Evolutionary conservation across 2,329 filamentous ascomycete genomes (phyloP), one percentile per base, ranked within the genome.

Genomic region (Verticillium tricorpus): DNA sequence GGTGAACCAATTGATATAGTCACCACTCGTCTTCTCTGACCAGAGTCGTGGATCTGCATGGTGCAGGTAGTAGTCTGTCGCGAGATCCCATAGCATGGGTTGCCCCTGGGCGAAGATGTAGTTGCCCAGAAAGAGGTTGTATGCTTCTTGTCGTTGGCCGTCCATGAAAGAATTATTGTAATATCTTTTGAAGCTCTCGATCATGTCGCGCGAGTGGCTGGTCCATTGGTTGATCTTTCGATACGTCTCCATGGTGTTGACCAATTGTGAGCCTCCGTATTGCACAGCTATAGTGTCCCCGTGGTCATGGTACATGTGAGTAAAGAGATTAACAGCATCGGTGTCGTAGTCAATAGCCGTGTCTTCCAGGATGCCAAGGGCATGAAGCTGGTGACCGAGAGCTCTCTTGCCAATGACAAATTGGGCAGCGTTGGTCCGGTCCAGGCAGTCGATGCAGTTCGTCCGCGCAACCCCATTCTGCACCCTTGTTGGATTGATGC

Each of bases 151-250:
- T 35, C 95, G 88, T 72, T 99, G 95, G n/a, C 90, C 93, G 74
- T 99, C 95, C 9, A 99, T 84, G 73, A 99, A 99, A 0, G 94
- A 96, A 72, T 99, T 99, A 77, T 98, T 97, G 76, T 99, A 99
- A 74, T 98, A 99, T 32, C 95, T 87, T 75, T 98, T 99, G 80
- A 99, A 97, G 73, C 92, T 97, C 77, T 99, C 95, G 25, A 99
- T 93, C 94, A 99, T 98, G 74, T 99, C 95, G 67, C 95, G 86
- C 2, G 94, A 97, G 74, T 97, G 93, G 69, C 92, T 97, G 28
- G 93, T 96, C 95, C 95, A 99, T 73, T 98, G 94, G 68, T 98
- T 98, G 73, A 97, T 96, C 77, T 98, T 98, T 62, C 95, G 90
- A 74, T 99, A 99, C 5, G 95, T 99, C 67, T 96, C 93, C 93